Percentiles rank a stretch among this genome's conserved stretches.
phyloP scores from a whole-genome alignment of 2,329 filamentous ascomycete species.

The Epichloe typhina region DNA sequence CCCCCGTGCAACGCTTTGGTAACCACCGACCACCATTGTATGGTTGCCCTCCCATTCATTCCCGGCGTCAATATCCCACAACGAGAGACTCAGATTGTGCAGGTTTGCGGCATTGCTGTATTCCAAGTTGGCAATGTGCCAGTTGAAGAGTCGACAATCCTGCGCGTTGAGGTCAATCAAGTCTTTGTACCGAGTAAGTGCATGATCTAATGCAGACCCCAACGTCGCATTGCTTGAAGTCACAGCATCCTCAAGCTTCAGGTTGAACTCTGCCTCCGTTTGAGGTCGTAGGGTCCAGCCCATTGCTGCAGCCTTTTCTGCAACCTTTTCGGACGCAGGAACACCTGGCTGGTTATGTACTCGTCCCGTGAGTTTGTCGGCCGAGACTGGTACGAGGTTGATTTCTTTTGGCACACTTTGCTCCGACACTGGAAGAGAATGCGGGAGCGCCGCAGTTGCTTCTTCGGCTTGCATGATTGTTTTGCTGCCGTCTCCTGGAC shows the following conservation, averaged over 20 bases:
- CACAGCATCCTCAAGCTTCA: constrained; percentile 58
- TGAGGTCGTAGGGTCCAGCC: constrained; percentile 67
- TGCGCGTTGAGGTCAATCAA: constrained; percentile 73
- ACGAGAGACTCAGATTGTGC: constrained; percentile 70
- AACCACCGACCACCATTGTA: constrained; percentile 85
- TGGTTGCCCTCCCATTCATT: constrained; percentile 96
- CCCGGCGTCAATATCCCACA: constrained; percentile 95
- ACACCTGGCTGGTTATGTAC: constrained; percentile 59
- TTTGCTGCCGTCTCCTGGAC: constrained; percentile 52
- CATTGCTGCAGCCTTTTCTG: constrained; percentile 63
- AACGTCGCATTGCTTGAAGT: constrained; percentile 57
- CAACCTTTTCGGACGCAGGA: constrained; percentile 57
- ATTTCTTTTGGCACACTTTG: constrained; percentile 39
- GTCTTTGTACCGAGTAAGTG: constrained; percentile 74
- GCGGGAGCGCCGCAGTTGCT: constrained; percentile 46
- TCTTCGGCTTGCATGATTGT: constrained; percentile 63
- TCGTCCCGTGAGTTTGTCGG: constrained; percentile 57
- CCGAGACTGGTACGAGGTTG: constrained; percentile 49
- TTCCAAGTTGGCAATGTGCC: constrained; percentile 96
- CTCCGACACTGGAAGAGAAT: constrained; percentile 38
- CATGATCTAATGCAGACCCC: constrained; percentile 82
- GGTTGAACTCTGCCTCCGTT: constrained; percentile 47
- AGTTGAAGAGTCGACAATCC: constrained; percentile 85
- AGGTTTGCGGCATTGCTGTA: constrained; percentile 92
- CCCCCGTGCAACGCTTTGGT: constrained; percentile 78